phyloP scores from a whole-genome alignment of 352 stramenopile species.

The Blastocystis hominis region DNA sequence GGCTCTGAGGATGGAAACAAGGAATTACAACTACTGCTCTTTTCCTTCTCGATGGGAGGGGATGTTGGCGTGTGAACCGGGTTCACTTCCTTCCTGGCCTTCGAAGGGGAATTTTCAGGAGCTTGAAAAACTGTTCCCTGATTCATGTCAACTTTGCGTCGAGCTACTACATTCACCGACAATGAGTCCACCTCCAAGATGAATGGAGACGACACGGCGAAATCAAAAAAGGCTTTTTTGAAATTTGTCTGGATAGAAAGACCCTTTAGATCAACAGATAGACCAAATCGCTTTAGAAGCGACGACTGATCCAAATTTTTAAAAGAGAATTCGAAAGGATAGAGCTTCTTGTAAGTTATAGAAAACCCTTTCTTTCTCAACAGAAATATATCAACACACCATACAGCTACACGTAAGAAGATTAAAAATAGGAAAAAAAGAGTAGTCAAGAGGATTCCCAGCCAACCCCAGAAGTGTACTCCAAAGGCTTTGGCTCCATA shows the following conservation, averaged over 20 bases:
- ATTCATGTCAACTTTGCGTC: too few relatives aligned
- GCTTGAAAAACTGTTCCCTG: too few relatives aligned
- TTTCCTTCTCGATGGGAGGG: not conserved
- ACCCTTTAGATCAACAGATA: not conserved
- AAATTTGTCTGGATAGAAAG: slow-evolving; percentile 12
- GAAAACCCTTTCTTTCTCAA: slow-evolving; percentile 37
- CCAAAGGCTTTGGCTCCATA: not conserved
- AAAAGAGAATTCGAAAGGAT: not conserved
- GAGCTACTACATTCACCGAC: not conserved
- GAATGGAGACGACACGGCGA: slow-evolving; percentile 14
- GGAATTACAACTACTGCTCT: not conserved
- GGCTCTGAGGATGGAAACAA: not conserved
- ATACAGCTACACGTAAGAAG: not conserved
- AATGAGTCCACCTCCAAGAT: slow-evolving; percentile 2
- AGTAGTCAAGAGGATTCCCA: not conserved
- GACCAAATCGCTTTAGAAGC: not conserved
- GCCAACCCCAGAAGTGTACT: not conserved
- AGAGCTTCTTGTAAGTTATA: slow-evolving; percentile 25
- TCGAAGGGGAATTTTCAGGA: too few relatives aligned
- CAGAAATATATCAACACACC: slow-evolving; percentile 16
- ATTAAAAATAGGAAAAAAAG: not conserved
- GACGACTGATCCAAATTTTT: not conserved
- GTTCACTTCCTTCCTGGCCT: too few relatives aligned
- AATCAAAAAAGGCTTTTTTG: slow-evolving; percentile 10
- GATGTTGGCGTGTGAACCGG: not conserved